phyloP scores from a whole-genome alignment of 208 protist species.

The Naegleria fowleri region DNA sequence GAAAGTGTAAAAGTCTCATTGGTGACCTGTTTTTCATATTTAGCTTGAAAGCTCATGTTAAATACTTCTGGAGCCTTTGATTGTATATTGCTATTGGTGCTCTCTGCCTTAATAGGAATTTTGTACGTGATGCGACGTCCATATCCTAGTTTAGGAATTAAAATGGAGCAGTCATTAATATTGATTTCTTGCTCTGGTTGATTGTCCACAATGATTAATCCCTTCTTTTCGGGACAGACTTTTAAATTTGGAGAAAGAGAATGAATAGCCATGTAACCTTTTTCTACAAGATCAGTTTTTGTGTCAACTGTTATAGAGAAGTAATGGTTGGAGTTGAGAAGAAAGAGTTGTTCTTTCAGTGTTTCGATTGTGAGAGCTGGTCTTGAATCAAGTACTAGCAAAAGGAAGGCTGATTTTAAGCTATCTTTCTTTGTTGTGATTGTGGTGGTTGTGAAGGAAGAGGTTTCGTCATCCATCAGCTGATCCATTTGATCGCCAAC shows the following conservation, averaged over 20 bases:
- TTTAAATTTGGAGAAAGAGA: background rate
- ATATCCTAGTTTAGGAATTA: background rate
- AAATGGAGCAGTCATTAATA: background rate
- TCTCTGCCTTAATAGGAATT: background rate
- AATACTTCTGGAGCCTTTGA: background rate
- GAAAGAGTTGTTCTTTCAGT: background rate
- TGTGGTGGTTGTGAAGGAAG: background rate
- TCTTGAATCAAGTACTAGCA: background rate
- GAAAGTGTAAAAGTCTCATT: background rate
- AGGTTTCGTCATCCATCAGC: background rate
- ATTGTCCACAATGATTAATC: background rate
- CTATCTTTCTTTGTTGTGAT: background rate
- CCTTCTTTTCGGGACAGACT: background rate
- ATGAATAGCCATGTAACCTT: background rate
- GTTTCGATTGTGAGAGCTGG: background rate
- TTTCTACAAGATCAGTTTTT: background rate
- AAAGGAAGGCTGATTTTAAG: background rate
- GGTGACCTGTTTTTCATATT: background rate
- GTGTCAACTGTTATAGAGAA: background rate
- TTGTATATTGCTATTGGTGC: background rate
- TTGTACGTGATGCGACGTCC: background rate
- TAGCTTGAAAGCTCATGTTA: background rate
- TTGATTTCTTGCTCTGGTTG: background rate
- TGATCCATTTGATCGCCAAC: background rate
- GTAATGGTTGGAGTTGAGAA: background rate